Evolutionary conservation across 176 grass and related monocot genomes (phyloP), one percentile per base, ranked within the genome.

Genomic region (Tillandsia fasciculata): DNA sequence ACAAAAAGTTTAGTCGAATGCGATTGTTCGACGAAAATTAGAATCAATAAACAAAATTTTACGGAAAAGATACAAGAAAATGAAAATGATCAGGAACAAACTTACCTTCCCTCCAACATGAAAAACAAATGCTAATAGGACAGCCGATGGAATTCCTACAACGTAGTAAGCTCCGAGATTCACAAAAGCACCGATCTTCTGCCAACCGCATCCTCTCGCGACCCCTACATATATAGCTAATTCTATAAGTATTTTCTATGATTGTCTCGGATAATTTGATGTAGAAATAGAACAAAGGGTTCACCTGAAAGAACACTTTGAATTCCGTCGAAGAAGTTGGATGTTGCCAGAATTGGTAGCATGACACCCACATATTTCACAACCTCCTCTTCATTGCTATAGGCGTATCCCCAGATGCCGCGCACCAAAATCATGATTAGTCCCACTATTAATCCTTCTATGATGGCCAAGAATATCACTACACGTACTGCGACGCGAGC

Each of bases 131-230:
- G 75, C 83, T 10, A 81, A 33, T 81, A 81, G 56, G 58, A 86
- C 14, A 15, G 64, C 80, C 51, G 71, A 48, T 1, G 88, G 88
- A 72, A 91, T 64, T 2, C 88, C 88, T 24, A 86, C 12, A 64
- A 91, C 69, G 81, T 91, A 91, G 78, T 81, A 91, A 4, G 88
- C 77, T 1, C 80, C 88, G 1, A 91, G 75, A 76, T 91, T 91
- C 27, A 91, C 77, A 70, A 77, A 91, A 12, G 77, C 83, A 2
- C 88, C 88, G 65, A 91, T 75, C 57, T 91, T 79, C 64, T 91
- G 88, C 88, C 88, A 91, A 27, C 88, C 83, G 72, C 83, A 80
- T 23, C 88, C 88, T 56, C 83, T 80, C 52, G 83, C 79, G 72
- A 91, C 69, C 59, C 88, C 87, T 91, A 67, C 24, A 51, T 28